A percentile compares a stretch with the other conserved stretches of the same genome.
Conservation (phyloP, 352 stramenopile genomes). For the Globisporangium uncinulatum region DNA sequence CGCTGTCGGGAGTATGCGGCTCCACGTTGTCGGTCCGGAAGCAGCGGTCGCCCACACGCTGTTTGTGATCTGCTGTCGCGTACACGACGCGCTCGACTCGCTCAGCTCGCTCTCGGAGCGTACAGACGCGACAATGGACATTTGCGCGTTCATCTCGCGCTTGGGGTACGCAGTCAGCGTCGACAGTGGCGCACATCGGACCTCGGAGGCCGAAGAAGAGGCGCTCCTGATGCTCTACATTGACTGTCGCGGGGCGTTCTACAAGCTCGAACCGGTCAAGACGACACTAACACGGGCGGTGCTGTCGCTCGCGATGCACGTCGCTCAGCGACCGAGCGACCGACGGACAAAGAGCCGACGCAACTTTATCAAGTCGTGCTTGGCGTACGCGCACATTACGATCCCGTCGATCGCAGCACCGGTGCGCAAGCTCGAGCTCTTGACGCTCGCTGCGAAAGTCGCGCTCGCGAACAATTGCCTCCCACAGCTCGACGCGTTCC, state of each 20-base stretch:
- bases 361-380: conserved; percentile 83
- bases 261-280: conserved; percentile 82
- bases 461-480: conserved; percentile 68
- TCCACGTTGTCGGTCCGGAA: conserved; percentile 64
- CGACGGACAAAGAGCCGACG: conserved; percentile 30
- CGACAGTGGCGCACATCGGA: background rate
- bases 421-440: conserved; percentile 54
- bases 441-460: conserved; percentile 59
- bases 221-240: conserved; percentile 84
- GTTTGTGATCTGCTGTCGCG: conserved; percentile 76
- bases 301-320: conserved; percentile 55
- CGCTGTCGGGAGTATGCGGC: conserved; percentile 25
- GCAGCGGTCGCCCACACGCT: conserved; percentile 81
- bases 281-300: conserved; percentile 48
- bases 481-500: conserved; percentile 81
- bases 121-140: conserved; percentile 49
- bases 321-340: conserved; percentile 20
- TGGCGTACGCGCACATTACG: conserved; percentile 89
- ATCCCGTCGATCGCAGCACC: conserved; percentile 70
- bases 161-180: conserved; percentile 34
- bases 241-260: conserved; percentile 82
- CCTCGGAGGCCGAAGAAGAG: conserved; percentile 67
- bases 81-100: conserved; percentile 82
- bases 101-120: conserved; percentile 62
- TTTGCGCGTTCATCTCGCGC: conserved; percentile 75